Evolutionary conservation across 371 early-diverging fungal species (phyloP).

Genomic region (Mucor racemosus): DNA sequence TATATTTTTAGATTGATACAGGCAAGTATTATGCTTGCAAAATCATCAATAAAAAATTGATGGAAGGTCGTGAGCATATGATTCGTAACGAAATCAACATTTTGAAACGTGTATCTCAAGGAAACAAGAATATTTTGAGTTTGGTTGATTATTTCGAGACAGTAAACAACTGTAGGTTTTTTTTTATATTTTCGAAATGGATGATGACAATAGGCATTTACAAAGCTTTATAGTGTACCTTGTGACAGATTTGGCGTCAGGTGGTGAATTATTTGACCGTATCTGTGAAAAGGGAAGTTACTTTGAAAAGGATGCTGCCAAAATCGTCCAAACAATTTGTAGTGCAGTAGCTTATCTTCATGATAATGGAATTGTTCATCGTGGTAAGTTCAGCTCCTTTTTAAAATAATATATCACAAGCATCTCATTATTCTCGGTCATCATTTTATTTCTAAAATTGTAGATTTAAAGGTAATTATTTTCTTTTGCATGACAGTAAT

Average conservation of each 20-base stretch:
- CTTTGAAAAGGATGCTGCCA: constrained; percentile 87
- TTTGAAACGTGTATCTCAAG: constrained; percentile 82
- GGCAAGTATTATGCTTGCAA: constrained; percentile 90
- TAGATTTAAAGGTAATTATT: constrained; percentile 56
- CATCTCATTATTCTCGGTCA: constrained; percentile 2
- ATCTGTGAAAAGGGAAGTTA: constrained; percentile 83
- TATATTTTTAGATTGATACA: constrained; percentile 70
- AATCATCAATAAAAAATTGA: constrained; percentile 87
- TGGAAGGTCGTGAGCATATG: constrained; percentile 90
- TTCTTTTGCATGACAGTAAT: background rate
- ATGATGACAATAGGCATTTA: background rate
- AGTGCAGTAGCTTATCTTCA: constrained; percentile 86
- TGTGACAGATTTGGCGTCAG: constrained; percentile 88
- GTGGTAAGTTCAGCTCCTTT: constrained; percentile 61
- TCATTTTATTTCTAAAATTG: background rate
- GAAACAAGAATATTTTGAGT: constrained; percentile 86
- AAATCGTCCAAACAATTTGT: constrained; percentile 75
- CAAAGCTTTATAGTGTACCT: constrained; percentile 71
- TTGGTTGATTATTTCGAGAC: constrained; percentile 94
- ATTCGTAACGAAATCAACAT: constrained; percentile 90
- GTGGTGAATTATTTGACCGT: constrained; percentile 92
- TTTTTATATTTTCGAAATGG: background rate
- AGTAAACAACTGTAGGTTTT: constrained; percentile 74
- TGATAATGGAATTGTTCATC: constrained; percentile 84
- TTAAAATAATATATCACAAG: constrained; percentile 1